Base-by-base conservation (phyloP, 768 basidiomycete species). In the Trametes maxima region DNA sequence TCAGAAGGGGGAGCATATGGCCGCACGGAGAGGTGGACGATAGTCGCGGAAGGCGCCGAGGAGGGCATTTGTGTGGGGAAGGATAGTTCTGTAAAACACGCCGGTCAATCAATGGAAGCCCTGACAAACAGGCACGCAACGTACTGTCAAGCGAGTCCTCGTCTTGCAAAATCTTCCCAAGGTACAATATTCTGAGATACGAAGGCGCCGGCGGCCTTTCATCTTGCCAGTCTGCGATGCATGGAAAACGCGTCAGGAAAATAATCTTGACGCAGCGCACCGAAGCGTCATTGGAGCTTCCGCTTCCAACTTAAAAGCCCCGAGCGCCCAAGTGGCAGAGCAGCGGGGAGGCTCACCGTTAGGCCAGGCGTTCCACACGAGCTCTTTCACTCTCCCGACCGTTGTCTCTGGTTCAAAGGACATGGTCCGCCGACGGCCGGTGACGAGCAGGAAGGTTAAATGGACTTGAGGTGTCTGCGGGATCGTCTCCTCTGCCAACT, bases 331-430 rank as follows among this genome's bases (percentile, higher is more conserved):
- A 37, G 35, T 8, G 44, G 3, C 2, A 13, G 45, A 39, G 19
- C 16, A 33, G 51, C 28, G 21, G 2, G 11, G 59, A 16, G 43
- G 40, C 82, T 68, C 63, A 87, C 90, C 89, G 67, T 78, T 75
- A 28, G 89, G 89, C 90, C 91, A 93, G 36, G 85, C 82, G 74
- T 87, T 90, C 90, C 91, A 92, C 39, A 87, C 83, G 48, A 93
- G 81, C 75, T 93, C 91, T 74, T 92, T 92, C 28, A 91, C 87
- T 66, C 91, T 79, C 17, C 88, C 89, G 35, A 92, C 77, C 0
- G 89, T 88, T 21, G 83, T 88, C 65, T 85, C 84, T 13, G 89
- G 89, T 28, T 90, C 88, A 65, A 93, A 93, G 0, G 81, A 76
- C 83, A 92, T 89, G 0, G 85, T 84, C 63, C 86, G 79, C 62